Evolutionary conservation across 129 eudicot species (phyloP).

Genomic region (Deinandra increscens): DNA sequence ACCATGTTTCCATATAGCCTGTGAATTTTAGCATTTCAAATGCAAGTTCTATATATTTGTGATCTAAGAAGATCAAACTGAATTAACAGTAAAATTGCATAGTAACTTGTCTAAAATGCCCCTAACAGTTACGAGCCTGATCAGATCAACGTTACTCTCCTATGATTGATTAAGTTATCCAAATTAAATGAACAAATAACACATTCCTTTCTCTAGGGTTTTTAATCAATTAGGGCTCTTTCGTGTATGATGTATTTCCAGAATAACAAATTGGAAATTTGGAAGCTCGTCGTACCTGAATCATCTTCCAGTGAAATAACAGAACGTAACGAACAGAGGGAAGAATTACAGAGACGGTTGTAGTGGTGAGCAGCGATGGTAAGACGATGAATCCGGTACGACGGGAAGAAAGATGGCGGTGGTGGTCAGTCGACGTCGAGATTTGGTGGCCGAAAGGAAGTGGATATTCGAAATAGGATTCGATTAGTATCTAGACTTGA

Average conservation of each 20-base stretch:
- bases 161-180: background rate
- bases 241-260: background rate
- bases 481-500: slow-evolving; percentile 13
- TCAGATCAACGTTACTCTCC: slow-evolving; percentile 9
- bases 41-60: background rate
- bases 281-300: slow-evolving; percentile 24
- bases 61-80: slow-evolving; percentile 8
- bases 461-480: background rate
- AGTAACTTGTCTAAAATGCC: background rate
- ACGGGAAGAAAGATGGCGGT: slow-evolving; percentile 20
- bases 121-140: background rate
- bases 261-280: background rate
- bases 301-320: slow-evolving; percentile 11
- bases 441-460: background rate
- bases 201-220: slow-evolving; percentile 18
- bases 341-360: slow-evolving; percentile 1
- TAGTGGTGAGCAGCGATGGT: slow-evolving; percentile 19
- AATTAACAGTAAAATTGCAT: background rate
- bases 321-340: background rate
- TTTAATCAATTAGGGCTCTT: slow-evolving; percentile 20
- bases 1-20: background rate
- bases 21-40: background rate
- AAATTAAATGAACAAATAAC: background rate
- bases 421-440: slow-evolving; percentile 8
- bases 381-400: slow-evolving; percentile 6